phyloP scores from a whole-genome alignment of 2,329 filamentous ascomycete species.

The Fusarium irregulare region DNA sequence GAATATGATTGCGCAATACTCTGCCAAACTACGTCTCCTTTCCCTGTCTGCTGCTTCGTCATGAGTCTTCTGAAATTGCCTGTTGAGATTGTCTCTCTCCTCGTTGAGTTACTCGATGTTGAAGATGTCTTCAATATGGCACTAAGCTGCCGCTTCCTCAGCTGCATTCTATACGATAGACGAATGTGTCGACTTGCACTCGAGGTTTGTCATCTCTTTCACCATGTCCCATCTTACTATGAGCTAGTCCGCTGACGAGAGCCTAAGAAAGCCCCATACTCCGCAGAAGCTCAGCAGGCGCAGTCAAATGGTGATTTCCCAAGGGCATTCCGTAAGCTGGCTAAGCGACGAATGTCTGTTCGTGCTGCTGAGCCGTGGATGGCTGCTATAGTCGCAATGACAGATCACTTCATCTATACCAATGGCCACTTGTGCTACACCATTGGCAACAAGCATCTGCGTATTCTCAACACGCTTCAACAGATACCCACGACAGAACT shows the following conservation, averaged over 20 bases:
- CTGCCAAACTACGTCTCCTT: background rate
- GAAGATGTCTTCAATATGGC: conserved; percentile 69
- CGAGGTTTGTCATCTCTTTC: conserved; percentile 59
- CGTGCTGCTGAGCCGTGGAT: conserved; percentile 71
- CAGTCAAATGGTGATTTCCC: conserved; percentile 35
- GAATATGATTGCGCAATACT: conserved; percentile 16
- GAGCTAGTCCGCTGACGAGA: conserved; percentile 32
- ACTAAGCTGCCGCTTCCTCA: conserved; percentile 63
- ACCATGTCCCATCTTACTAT: conserved; percentile 1
- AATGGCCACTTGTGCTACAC: conserved; percentile 75
- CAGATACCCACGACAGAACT: conserved; percentile 60
- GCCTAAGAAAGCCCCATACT: conserved; percentile 40
- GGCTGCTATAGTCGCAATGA: conserved; percentile 68
- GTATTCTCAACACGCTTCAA: conserved; percentile 67
- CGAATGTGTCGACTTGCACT: conserved; percentile 68
- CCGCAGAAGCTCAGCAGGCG: conserved; percentile 40
- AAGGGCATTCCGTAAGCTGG: conserved; percentile 63
- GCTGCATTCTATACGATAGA: conserved; percentile 62
- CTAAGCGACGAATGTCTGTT: conserved; percentile 70
- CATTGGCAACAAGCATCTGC: conserved; percentile 58
- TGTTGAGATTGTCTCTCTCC: conserved; percentile 72
- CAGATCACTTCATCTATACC: conserved; percentile 70
- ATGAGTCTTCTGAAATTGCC: conserved; percentile 60
- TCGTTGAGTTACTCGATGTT: conserved; percentile 65
- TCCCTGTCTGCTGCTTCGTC: conserved; percentile 47